Evolutionary conservation across 192 early-diverging fungal genomes (phyloP).

Genomic region (Diversispora eburnea): DNA sequence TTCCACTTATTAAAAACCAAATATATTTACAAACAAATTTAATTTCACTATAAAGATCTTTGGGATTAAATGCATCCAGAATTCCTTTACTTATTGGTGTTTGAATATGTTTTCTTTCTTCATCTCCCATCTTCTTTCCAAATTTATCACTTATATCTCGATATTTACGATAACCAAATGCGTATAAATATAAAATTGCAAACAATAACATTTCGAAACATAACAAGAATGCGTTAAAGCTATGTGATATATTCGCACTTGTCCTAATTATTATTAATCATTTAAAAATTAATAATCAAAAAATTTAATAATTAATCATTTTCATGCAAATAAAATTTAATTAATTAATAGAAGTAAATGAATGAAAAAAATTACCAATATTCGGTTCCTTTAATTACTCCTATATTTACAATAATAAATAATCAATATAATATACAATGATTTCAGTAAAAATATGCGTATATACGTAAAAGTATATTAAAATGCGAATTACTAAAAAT

Average conservation of each 20-base stretch:
- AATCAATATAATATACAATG: too few species aligned
- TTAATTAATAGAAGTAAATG: not conserved
- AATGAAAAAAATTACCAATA: not conserved
- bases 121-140: not conserved
- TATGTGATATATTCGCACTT: not conserved
- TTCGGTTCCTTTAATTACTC: not conserved
- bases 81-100: not conserved
- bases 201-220: not conserved
- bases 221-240: not conserved
- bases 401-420: not conserved
- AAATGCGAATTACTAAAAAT: not conserved
- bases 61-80: not conserved
- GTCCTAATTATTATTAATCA: not conserved
- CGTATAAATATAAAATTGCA: not conserved
- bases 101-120: not conserved
- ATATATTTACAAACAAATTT: not conserved
- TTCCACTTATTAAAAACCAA: not conserved
- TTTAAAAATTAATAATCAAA: not conserved
- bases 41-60: not conserved
- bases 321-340: not conserved
- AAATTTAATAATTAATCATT: not conserved
- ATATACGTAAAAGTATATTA: not conserved
- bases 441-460: too few species aligned
- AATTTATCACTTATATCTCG: not conserved
- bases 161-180: not conserved